phyloP scores from a whole-genome alignment of 1,284 basidiomycete species.

The Boletellus deceptivus region DNA sequence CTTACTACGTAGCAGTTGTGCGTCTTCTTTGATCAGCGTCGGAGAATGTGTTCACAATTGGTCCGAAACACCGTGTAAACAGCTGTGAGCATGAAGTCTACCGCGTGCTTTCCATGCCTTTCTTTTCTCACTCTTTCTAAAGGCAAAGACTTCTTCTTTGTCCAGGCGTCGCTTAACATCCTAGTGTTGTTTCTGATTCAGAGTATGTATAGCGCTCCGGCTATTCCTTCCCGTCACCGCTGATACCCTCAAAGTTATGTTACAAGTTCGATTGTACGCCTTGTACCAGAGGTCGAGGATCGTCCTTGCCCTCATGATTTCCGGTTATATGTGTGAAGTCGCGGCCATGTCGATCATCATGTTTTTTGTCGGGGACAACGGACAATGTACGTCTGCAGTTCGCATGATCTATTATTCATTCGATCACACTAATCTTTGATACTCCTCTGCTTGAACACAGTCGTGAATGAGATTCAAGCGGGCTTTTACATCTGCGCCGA shows the following conservation, averaged over 20 bases:
- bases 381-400: background rate
- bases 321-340: constrained; percentile 5
- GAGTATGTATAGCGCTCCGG: background rate
- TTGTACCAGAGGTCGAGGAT: constrained; percentile 5
- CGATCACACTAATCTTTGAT: background rate
- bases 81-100: constrained; percentile 3
- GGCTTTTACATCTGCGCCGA: constrained; percentile 20
- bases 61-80: background rate
- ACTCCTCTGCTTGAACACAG: constrained; percentile 1
- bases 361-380: background rate
- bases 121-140: background rate
- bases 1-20: constrained; percentile 16
- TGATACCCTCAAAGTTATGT: constrained; percentile 3
- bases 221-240: background rate
- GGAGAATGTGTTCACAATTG: background rate
- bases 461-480: constrained; percentile 6
- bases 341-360: background rate
- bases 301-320: constrained; percentile 3
- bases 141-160: constrained; percentile 5
- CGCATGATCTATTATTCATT: background rate
- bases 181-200: constrained; percentile 6
- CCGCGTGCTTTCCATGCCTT: background rate
- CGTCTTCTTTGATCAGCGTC: background rate
- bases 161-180: constrained; percentile 1
- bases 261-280: constrained; percentile 9